Evolutionary conservation across 2,329 filamentous ascomycete species (phyloP).

Genomic region (Epichloe sibirici): DNA sequence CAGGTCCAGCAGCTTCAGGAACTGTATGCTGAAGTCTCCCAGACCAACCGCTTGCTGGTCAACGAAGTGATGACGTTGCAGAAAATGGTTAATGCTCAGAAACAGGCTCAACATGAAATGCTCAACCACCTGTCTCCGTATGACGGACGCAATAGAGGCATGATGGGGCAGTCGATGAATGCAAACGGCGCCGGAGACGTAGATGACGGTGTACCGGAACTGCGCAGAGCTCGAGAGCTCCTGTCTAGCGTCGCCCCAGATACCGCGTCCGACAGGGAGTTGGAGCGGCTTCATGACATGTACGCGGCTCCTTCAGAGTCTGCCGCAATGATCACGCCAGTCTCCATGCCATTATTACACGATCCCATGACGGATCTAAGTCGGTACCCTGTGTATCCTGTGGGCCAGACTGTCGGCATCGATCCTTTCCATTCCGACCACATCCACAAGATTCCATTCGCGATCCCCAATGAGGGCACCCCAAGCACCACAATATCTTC

Average conservation of each 20-base stretch:
- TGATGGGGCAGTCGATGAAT: constrained; percentile 21
- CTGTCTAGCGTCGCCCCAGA: constrained; percentile 41
- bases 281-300: constrained; percentile 42
- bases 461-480: constrained; percentile 49
- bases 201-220: constrained; percentile 39
- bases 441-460: constrained; percentile 85
- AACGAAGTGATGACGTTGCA: constrained; percentile 50
- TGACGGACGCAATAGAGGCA: constrained; percentile 26
- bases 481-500: constrained; percentile 23
- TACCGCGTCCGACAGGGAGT: constrained; percentile 38
- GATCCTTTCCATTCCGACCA: constrained; percentile 92
- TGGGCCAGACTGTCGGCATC: constrained; percentile 81
- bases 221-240: constrained; percentile 45
- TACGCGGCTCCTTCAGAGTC: constrained; percentile 44
- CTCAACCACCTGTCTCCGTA: constrained; percentile 41
- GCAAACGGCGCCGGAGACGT: constrained; percentile 28
- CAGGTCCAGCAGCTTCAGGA: constrained; percentile 83
- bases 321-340: constrained; percentile 28
- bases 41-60: constrained; percentile 49
- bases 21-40: constrained; percentile 64
- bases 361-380: constrained; percentile 43
- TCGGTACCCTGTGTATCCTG: constrained; percentile 71
- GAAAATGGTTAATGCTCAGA: constrained; percentile 46
- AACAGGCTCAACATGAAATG: constrained; percentile 45
- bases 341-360: constrained; percentile 34